Evolutionary conservation across 352 stramenopile genomes (phyloP), one percentile per base, ranked within the genome.

Genomic region (Pythium pectinolyticum): DNA sequence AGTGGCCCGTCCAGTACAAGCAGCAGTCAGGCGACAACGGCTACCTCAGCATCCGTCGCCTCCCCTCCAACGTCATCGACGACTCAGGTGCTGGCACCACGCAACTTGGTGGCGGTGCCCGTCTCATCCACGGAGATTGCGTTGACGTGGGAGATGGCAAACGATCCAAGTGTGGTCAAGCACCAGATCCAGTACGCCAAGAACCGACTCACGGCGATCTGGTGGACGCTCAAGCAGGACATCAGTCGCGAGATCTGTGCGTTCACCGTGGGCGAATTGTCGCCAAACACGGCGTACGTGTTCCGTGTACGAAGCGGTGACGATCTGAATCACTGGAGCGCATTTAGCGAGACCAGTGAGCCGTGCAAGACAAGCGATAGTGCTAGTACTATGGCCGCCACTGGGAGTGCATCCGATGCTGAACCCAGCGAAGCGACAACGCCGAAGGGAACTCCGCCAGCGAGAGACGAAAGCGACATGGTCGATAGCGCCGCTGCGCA

Each of bases 101-200:
- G 53, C 22, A 81, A 88, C 34, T 41, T 90, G 9, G 69, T 80
- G 24, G 74, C 90, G 9, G 85, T 89, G 24, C 32, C 82, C 6
- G 64, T 72, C 4, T 92, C 83, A 6, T 59, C 75, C 10, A 88
- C 77, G 12, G 77, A 88, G 45, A 72, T 94, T 46, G 73, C 82
- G 12, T 67, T 94, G 22, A 89, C 82, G 5, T 96, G 87, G 87
- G 84, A 92, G 34, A 72, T 77, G 22, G 67, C 83, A 10, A 80
- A 80, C 37, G 80, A 93, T 52, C 52, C 76, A 2, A 67, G 67
- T 0, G 70, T 92, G 28, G 73, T 65, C 1, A 89, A 83, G 60
- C 94, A 94, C 64, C 82, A 92, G 34, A 76, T 96, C 40, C 87
- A 96, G 62, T 94, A 88, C 47, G 72, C 74, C 0, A 93, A 92